Conservation (phyloP, 495 filamentous ascomycete species). For the Penicillium samsonianum region DNA sequence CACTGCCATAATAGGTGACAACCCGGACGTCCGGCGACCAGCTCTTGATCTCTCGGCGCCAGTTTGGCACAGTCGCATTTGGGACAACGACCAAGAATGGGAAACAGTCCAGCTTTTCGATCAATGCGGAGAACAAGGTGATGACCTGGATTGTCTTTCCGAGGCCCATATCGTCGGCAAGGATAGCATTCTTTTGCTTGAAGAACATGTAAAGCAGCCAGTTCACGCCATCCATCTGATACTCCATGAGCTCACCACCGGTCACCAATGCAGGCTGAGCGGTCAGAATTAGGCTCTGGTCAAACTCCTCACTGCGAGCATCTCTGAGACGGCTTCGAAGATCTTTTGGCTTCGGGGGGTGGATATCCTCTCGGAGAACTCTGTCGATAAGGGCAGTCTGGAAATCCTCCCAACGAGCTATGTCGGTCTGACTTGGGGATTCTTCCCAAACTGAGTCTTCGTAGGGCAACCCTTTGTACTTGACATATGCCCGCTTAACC, state of each 20-base stretch:
- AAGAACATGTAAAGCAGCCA: slow-evolving; percentile 96
- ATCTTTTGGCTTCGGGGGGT: slow-evolving; percentile 49
- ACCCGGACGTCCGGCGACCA: slow-evolving; percentile 88
- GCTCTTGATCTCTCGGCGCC: slow-evolving; percentile 92
- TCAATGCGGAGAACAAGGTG: slow-evolving; percentile 73
- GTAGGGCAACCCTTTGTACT: slow-evolving; percentile 94
- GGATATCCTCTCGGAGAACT: slow-evolving; percentile 71
- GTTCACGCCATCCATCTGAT: slow-evolving; percentile 91
- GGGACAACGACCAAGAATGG: slow-evolving; percentile 93
- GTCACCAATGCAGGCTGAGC: slow-evolving; percentile 72
- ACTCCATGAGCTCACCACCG: slow-evolving; percentile 85
- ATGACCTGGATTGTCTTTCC: slow-evolving; percentile 98
- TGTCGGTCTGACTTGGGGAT: slow-evolving; percentile 67
- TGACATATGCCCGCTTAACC: slow-evolving; percentile 66
- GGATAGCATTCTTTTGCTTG: slow-evolving; percentile 78
- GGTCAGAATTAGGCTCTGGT: slow-evolving; percentile 61
- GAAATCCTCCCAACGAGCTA: slow-evolving; percentile 78
- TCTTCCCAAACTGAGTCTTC: slow-evolving; percentile 89
- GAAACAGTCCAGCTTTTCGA: slow-evolving; percentile 78
- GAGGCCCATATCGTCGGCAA: slow-evolving; percentile 98
- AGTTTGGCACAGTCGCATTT: slow-evolving; percentile 93
- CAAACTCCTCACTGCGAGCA: slow-evolving; percentile 66
- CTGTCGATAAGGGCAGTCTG: slow-evolving; percentile 80
- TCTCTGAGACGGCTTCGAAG: slow-evolving; percentile 62
- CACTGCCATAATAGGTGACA: slow-evolving; percentile 85